phyloP scores from a whole-genome alignment of 140 eudicot species.

The Senecio squalidus region DNA sequence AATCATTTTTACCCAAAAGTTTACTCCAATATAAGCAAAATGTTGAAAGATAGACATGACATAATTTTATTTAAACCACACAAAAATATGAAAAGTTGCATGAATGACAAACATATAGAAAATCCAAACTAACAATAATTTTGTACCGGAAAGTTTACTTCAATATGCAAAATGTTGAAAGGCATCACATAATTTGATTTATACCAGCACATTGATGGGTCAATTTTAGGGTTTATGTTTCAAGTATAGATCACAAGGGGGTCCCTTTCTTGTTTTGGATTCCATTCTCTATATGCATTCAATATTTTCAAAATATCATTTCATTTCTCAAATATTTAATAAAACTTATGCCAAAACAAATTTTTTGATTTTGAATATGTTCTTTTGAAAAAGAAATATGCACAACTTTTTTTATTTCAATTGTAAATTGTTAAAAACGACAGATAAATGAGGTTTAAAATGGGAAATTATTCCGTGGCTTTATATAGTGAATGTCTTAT shows the following conservation, averaged over 20 bases:
- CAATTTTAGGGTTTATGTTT: slow-evolving; percentile 17
- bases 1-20: too few relatives aligned
- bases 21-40: too few relatives aligned
- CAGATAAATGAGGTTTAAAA: background rate
- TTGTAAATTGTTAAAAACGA: background rate
- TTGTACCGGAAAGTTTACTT: background rate
- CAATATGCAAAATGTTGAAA: slow-evolving; percentile 14
- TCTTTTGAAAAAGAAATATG: background rate
- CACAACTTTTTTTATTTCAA: background rate
- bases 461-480: too few relatives aligned
- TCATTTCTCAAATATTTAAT: too few relatives aligned
- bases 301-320: background rate
- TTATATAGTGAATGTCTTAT: too few relatives aligned
- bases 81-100: too few relatives aligned
- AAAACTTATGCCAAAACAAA: too few relatives aligned
- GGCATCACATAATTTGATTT: background rate
- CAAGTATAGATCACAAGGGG: slow-evolving; percentile 3
- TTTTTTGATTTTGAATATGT: background rate
- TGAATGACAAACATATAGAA: background rate
- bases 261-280: slow-evolving; percentile 15
- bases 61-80: too few relatives aligned
- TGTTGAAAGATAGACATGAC: too few relatives aligned
- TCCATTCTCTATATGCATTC: background rate
- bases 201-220: slow-evolving; percentile 17
- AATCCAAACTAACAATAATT: slow-evolving; percentile 5